These are phyloP conservation scores for Aulographum hederae DNA, from an alignment of 2,329 filamentous ascomycete genomes.

Conservation along the genomic window DNA sequence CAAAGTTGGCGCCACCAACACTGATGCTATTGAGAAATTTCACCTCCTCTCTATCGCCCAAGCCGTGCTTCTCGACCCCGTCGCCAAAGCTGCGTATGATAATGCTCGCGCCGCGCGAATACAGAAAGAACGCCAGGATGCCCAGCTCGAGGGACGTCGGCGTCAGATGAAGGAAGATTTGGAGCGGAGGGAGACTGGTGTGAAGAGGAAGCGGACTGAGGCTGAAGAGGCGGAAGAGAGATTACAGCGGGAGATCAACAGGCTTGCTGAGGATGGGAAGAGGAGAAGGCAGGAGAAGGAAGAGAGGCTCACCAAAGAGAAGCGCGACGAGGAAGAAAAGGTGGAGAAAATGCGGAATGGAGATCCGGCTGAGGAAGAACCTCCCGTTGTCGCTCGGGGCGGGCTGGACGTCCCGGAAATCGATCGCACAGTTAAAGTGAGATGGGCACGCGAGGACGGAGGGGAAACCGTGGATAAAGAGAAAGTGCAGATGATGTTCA, in stretches of 20 bases:
- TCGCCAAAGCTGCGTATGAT: constrained; percentile 61
- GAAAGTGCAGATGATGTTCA: constrained; percentile 27
- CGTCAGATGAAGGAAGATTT: constrained; percentile 72
- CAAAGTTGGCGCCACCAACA: too few species aligned
- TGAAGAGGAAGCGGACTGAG: constrained; percentile 25
- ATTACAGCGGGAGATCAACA: constrained; percentile 31
- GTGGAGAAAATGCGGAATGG: constrained; percentile 17
- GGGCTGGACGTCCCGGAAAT: constrained; percentile 26
- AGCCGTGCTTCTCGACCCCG: constrained; percentile 58
- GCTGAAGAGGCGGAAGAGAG: constrained; percentile 35
- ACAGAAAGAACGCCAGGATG: constrained; percentile 51
- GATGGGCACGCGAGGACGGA: constrained; percentile 29
- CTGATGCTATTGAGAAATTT: constrained; percentile 58
- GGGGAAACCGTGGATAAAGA: constrained; percentile 27
- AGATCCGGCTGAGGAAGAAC: constrained; percentile 6
- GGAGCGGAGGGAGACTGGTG: constrained; percentile 47
- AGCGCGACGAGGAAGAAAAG: constrained; percentile 29
- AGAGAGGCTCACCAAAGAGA: constrained; percentile 33
- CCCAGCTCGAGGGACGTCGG: constrained; percentile 54
- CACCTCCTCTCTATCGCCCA: constrained; percentile 73
- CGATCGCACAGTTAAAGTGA: constrained; percentile 39
- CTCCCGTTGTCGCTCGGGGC: constrained; percentile 7
- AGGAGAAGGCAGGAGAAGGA: constrained; percentile 36
- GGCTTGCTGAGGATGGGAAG: constrained; percentile 28
- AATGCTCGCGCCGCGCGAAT: constrained; percentile 51